Base-by-base conservation (phyloP, 1,284 basidiomycete genomes). In the Ustilago cynodontis region DNA sequence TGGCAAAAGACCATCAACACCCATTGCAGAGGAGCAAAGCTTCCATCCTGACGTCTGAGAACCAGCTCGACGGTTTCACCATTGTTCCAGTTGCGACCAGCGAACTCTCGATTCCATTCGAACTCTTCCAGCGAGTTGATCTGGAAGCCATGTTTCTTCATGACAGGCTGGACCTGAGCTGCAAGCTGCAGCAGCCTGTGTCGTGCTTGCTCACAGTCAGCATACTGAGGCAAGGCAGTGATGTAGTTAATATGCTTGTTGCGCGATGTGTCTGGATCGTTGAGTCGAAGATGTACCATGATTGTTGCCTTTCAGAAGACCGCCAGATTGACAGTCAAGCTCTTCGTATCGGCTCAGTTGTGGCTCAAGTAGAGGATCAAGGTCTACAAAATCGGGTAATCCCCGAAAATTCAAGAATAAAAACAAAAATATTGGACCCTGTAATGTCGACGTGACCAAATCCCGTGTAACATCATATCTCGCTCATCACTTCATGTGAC, bases 121-220 rank as follows among this genome's bases (percentile, higher is more conserved):
- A 74, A 80, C 47, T 82, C 78, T 37, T 80, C 80, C 14, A 82
- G 67, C 20, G 77, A 79, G 64, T 80, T 82, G 64, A 82, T 74
- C 59, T 74, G 70, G 35, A 82, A 78, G 14, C 79, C 80, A 28
- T 79, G 71, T 24, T 51, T 51, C 51, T 77, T 78, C 80, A 82
- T 82, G 9, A 82, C 66, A 1, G 80, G 80, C 55, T 80, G 78
- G 22, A 81, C 79, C 35, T 77, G 70, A 18, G 80, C 80, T 24
- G 80, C 76, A 4, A 82, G 66, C 58, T 77, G 76, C 11, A 64
- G 65, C 16, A 82, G 65, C 22, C 72, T 35, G 18, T 63, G 71
- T 7, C 57, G 65, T 11, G 80, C 80, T 33, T 77, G 65, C 4
- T 77, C 70, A 41, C 51, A 55, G 39, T 79, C 57, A 13, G 58